These are phyloP conservation scores for Loxodes magnus DNA, from an alignment of 73 alveolate genomes.

Conservation along the genomic window DNA sequence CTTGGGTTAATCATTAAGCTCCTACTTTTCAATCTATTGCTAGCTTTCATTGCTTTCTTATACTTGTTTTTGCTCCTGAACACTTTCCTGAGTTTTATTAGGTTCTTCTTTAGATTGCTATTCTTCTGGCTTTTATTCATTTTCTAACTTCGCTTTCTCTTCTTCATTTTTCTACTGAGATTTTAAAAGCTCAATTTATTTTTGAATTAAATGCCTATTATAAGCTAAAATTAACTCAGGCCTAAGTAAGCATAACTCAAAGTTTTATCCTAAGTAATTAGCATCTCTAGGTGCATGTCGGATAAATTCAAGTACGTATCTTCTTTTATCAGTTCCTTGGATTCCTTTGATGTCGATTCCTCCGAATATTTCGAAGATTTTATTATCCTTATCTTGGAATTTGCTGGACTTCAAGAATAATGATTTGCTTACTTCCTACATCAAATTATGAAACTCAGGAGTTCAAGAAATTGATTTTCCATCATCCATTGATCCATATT, in stretches of 20 bases:
- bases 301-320: constrained; percentile 59
- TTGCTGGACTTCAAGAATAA: constrained; percentile 36
- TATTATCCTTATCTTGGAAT: constrained; percentile 43
- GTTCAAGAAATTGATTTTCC: constrained; percentile 62
- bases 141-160: constrained; percentile 28
- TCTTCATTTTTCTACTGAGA: too few relatives aligned
- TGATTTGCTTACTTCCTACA: constrained; percentile 58
- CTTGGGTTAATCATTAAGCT: too few relatives aligned
- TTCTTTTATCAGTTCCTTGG: constrained; percentile 80
- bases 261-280: constrained; percentile 57
- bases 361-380: constrained; percentile 55
- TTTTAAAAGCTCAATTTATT: too few relatives aligned
- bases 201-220: constrained; percentile 28
- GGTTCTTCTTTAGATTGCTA: constrained; percentile 47
- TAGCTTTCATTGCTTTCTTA: too few relatives aligned
- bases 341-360: constrained; percentile 80
- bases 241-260: constrained; percentile 57
- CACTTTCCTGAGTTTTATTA: constrained; percentile 3
- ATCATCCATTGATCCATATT: constrained; percentile 83
- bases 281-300: constrained; percentile 82
- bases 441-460: constrained; percentile 55
- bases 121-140: constrained; percentile 31
- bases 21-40: too few relatives aligned
- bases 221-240: constrained; percentile 61
- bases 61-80: too few relatives aligned